A percentile compares a stretch with the other conserved stretches of the same genome.
These are phyloP conservation scores for Cystobasidiaceae sp. DNA, from an alignment of 1,284 basidiomycete species.

Conservation along the genomic window DNA sequence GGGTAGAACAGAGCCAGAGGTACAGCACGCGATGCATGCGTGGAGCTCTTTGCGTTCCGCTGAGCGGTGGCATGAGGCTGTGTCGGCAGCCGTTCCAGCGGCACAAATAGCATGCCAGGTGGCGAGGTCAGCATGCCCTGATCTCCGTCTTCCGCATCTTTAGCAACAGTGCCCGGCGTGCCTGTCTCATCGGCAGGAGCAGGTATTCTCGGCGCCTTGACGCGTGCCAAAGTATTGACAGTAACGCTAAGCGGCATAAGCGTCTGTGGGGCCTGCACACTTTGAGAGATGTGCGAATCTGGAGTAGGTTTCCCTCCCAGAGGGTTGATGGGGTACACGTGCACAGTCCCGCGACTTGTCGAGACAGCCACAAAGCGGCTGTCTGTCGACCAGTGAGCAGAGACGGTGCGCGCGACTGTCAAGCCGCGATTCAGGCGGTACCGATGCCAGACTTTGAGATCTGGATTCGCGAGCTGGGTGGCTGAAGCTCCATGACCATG, in stretches of 20 bases:
- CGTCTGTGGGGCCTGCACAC: not conserved
- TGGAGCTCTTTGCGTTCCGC: not conserved
- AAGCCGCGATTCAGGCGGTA: conserved; percentile 67
- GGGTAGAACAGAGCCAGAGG: conserved; percentile 14
- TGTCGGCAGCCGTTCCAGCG: not conserved
- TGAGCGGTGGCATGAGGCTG: not conserved
- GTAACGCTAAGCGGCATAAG: conserved; percentile 4
- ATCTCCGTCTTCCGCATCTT: not conserved
- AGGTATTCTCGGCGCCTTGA: conserved; percentile 7
- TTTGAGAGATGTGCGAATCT: not conserved
- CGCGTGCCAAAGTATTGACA: conserved; percentile 1
- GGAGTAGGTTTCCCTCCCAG: conserved; percentile 59
- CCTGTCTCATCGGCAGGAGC: not conserved
- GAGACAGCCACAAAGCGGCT: conserved; percentile 66
- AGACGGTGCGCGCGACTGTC: conserved; percentile 61
- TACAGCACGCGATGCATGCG: not conserved
- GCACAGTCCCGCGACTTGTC: conserved; percentile 52
- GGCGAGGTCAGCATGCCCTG: not conserved
- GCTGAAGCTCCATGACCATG: too few relatives aligned
- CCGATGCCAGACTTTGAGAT: conserved; percentile 55
- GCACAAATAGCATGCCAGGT: conserved; percentile 18
- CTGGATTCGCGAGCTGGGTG: not conserved
- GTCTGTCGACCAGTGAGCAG: conserved; percentile 58
- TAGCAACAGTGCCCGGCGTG: not conserved
- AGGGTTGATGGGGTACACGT: conserved; percentile 71